Percentiles rank a stretch among this genome's conserved stretches.
Evolutionary conservation across 2,329 filamentous ascomycete genomes (phyloP).

Genomic region (Graphilbum fragrans): DNA sequence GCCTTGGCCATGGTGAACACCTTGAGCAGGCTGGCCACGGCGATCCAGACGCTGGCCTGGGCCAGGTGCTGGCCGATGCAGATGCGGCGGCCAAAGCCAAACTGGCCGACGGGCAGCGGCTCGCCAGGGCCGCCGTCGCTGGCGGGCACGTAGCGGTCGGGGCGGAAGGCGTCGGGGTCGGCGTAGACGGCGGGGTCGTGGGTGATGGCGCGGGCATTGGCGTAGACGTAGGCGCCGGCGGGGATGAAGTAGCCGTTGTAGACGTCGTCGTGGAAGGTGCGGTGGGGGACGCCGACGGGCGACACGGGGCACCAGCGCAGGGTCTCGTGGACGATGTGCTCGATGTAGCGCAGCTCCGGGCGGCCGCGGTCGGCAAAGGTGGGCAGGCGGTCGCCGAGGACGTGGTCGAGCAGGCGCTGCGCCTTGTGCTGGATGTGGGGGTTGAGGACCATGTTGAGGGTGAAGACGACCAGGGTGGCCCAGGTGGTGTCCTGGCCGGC

Average conservation of each 20-base stretch:
- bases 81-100: constrained; percentile 41
- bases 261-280: constrained; percentile 25
- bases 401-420: constrained; percentile 25
- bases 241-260: constrained; percentile 19
- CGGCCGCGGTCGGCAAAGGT: constrained; percentile 21
- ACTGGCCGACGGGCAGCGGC: constrained; percentile 25
- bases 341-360: constrained; percentile 27
- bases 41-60: constrained; percentile 26
- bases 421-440: constrained; percentile 27
- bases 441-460: constrained; percentile 33
- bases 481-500: constrained; percentile 31
- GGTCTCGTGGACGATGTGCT: constrained; percentile 29
- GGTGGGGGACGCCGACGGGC: constrained; percentile 25
- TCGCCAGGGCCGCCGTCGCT: constrained; percentile 26
- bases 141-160: constrained; percentile 24
- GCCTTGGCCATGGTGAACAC: constrained; percentile 20
- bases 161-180: constrained; percentile 25
- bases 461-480: constrained; percentile 26
- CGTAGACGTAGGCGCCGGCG: constrained; percentile 24
- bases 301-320: constrained; percentile 30
- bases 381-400: constrained; percentile 28
- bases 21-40: constrained; percentile 26
- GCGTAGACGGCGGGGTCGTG: constrained; percentile 27
- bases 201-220: constrained; percentile 31
- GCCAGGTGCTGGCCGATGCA: constrained; percentile 30